Base-by-base conservation (phyloP, 108 stramenopile species). In the Asterionellopsis glacialis region DNA sequence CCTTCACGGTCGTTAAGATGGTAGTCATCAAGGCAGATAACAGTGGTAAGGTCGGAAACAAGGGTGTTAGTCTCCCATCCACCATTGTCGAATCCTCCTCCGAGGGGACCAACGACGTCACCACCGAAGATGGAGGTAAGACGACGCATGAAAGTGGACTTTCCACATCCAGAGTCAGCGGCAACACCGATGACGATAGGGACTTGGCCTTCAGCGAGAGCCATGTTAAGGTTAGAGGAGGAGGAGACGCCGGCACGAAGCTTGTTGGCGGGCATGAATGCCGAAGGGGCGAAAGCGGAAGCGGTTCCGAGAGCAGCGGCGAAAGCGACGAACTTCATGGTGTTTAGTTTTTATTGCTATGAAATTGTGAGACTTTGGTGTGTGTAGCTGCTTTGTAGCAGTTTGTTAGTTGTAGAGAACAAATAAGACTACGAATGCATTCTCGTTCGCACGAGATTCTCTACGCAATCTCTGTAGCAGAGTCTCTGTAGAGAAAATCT, bases 31-130 rank as follows among this genome's bases (percentile, higher is more conserved):
- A 97, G 83, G 79, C 96, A 97, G 73, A 97, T 94, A 58, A 97
- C 96, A 41, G 96, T 97, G 67, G 96, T 95, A 49, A 88, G 77
- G 83, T 96, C 95, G 28, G 93, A 94, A 1, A 97, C 96, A 63
- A 97, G 91, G 45, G 96, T 95, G 88, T 97, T 97, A 44, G 96
- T 97, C 67, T 97, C 96, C 96, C 96, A 97, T 63, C 95, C 93
- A n/a, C 95, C 95, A 54, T 82, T 73, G 50, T 51, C 84, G 74
- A 82, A 87, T 50, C 89, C 91, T 55, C 94, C 96, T 28, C 96
- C 96, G 19, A 97, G 93, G 43, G 95, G 95, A 45, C 95, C 95
- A 48, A 93, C 92, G 41, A 81, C 90, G 23, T 93, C 91, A 50
- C 95, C 95, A 63, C 97, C 97, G 78, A 97, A 97, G 72, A 95